Evolutionary conservation across 108 stramenopile genomes (phyloP), one percentile per base, ranked within the genome.

Genomic region (Nitzschia sp.): DNA sequence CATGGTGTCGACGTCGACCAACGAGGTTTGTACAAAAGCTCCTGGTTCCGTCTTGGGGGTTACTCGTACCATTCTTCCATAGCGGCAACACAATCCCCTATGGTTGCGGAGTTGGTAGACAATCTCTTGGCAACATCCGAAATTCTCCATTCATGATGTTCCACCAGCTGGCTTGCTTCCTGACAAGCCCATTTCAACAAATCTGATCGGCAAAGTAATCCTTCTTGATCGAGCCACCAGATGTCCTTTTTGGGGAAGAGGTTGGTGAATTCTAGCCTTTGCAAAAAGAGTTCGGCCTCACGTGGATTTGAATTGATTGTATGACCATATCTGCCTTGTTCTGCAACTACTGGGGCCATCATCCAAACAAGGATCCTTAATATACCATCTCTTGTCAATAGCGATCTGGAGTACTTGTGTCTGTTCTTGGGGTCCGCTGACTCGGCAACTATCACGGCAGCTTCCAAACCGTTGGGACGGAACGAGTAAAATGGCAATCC

Each of bases 401-500:
- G 77, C 11, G 84, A 58, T 55, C 90, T 88, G 56, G 86, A 29
- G 19, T 72, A 62, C 20, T 78, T 55, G 46, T 17, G 14, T 17
- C 46, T 48, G 21, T 64, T 64, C 22, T 72, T 46, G 12, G 41
- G 58, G 12, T 73, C 58, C 10, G 25, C 43, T 10, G 77, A 70
- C 63, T 79, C 75, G 42, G 80, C 79, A 21, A 71, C 79, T 59
- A 82, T 61, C 6, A 77, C 79, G 9, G 81, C 81, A 14, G 73
- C 78, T 84, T 98, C 97, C 54, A 93, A 70, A 25, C 92, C 91
- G 64, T 95, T 97, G 17, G 96, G 93, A 64, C 88, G 86, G 58
- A 95, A 98, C 48, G 93, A 89, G 86, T 96, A 98, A 54, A 90
- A 90, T n/a, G 97, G 96, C 59, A 97, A 63, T 37, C 97, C 97